Evolutionary conservation across 805 yeast genomes (phyloP).

Genomic region (Candida nanaspora): DNA sequence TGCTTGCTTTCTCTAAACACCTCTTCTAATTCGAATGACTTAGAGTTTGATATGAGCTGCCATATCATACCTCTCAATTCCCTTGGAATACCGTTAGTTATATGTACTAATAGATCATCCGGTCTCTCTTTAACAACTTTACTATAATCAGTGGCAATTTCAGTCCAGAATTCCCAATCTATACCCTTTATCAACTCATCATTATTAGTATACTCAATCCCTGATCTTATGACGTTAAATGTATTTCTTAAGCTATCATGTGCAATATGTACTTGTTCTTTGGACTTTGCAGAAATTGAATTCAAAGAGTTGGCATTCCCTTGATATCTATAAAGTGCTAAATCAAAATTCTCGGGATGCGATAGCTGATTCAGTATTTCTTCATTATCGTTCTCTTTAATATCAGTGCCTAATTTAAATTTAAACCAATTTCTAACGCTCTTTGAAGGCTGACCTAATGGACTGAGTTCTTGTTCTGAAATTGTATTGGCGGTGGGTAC

Average conservation of each 20-base stretch:
- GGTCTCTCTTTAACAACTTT: constrained; percentile 57
- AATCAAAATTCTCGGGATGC: constrained; percentile 40
- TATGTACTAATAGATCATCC: constrained; percentile 48
- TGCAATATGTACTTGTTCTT: constrained; percentile 44
- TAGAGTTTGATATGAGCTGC: constrained; percentile 83
- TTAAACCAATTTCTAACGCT: constrained; percentile 21
- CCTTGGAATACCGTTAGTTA: constrained; percentile 74
- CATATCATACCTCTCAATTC: constrained; percentile 86
- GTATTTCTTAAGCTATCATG: constrained; percentile 34
- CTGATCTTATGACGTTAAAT: constrained; percentile 41
- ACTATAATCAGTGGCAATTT: constrained; percentile 72
- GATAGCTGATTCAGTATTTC: constrained; percentile 14
- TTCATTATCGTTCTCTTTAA: background rate
- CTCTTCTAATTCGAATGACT: constrained; percentile 55
- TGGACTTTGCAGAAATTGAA: constrained; percentile 41
- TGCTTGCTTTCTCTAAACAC: constrained; percentile 43
- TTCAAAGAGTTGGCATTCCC: constrained; percentile 47
- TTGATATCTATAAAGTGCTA: constrained; percentile 53
- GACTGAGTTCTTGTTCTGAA: constrained; percentile 2
- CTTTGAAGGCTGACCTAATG: constrained; percentile 4
- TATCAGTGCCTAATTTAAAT: constrained; percentile 16
- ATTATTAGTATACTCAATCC: constrained; percentile 33
- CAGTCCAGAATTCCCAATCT: constrained; percentile 87
- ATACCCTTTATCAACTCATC: constrained; percentile 30
- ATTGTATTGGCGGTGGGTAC: background rate